phyloP scores from a whole-genome alignment of 1,284 basidiomycete species.

The Retiboletus flavoniger region DNA sequence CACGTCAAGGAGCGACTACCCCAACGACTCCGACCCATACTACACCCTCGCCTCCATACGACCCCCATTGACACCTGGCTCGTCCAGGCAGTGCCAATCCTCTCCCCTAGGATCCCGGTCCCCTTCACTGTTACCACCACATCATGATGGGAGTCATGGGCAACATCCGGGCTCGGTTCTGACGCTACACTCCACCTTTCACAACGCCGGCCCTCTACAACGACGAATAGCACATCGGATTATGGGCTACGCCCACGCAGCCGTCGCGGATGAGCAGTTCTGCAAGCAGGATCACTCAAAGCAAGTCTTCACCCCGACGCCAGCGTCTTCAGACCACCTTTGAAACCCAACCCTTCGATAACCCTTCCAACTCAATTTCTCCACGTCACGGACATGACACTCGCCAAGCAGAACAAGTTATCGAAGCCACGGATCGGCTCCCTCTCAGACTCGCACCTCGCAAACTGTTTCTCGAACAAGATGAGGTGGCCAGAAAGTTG shows the following conservation, averaged over 20 bases:
- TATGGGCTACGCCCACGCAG: slow-evolving; percentile 16
- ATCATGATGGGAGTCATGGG: slow-evolving; percentile 25
- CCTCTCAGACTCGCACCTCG: slow-evolving; percentile 23
- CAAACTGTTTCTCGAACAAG: slow-evolving; percentile 28
- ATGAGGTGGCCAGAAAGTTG: slow-evolving; percentile 25
- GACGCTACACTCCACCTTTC: slow-evolving; percentile 12
- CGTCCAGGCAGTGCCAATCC: slow-evolving; percentile 22
- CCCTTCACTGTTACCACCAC: slow-evolving; percentile 13
- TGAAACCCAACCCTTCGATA: slow-evolving; percentile 29
- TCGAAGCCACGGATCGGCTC: slow-evolving; percentile 26
- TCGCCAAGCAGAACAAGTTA: slow-evolving; percentile 23
- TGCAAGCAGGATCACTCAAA: slow-evolving; percentile 12
- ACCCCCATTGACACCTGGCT: background rate
- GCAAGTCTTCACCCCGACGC: slow-evolving; percentile 26
- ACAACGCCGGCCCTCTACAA: slow-evolving; percentile 22
- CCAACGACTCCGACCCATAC: slow-evolving; percentile 20
- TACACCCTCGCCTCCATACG: slow-evolving; percentile 11
- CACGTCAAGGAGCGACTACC: slow-evolving; percentile 12
- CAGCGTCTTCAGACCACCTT: slow-evolving; percentile 24
- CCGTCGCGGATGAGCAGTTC: slow-evolving; percentile 23
- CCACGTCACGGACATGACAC: slow-evolving; percentile 23
- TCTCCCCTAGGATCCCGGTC: slow-evolving; percentile 7
- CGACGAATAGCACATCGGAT: slow-evolving; percentile 19
- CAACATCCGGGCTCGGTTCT: slow-evolving; percentile 12
- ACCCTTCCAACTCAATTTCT: slow-evolving; percentile 25